These are phyloP conservation scores for Xylaria flabelliformis DNA, from an alignment of 495 filamentous ascomycete species.

Conservation along the genomic window DNA sequence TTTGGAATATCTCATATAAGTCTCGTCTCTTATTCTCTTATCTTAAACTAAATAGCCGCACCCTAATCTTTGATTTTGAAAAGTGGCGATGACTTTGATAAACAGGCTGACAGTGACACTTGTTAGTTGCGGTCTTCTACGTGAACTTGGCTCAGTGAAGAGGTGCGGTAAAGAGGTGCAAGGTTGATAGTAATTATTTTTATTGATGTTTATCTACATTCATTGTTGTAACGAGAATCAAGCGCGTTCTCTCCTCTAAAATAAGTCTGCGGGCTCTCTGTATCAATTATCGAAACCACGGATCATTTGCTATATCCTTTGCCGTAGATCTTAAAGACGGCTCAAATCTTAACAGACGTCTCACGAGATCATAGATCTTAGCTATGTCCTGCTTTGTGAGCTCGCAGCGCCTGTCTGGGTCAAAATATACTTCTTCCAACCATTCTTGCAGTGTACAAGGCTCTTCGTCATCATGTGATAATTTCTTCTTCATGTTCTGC, in stretches of 20 bases:
- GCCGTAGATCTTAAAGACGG: slow-evolving; percentile 10
- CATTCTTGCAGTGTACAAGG: slow-evolving; percentile 12
- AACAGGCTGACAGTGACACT: too few relatives aligned
- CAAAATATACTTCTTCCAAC: slow-evolving; percentile 17
- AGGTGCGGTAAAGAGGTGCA: too few relatives aligned
- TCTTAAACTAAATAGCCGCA: neutral
- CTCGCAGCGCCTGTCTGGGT: neutral
- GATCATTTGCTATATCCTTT: slow-evolving; percentile 6
- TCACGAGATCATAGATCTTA: slow-evolving; percentile 5
- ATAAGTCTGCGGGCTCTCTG: neutral
- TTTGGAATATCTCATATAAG: too few relatives aligned
- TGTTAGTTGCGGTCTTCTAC: too few relatives aligned
- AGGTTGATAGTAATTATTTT: too few relatives aligned
- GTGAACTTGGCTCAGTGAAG: too few relatives aligned
- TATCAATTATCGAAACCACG: slow-evolving; percentile 8
- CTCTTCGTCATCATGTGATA: neutral
- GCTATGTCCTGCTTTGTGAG: slow-evolving; percentile 19
- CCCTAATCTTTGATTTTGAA: neutral
- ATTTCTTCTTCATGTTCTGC: neutral
- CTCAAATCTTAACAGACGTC: slow-evolving; percentile 17
- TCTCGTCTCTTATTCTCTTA: too few relatives aligned
- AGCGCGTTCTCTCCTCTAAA: too few relatives aligned
- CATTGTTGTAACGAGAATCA: too few relatives aligned
- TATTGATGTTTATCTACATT: too few relatives aligned
- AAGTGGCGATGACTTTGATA: neutral